These are phyloP conservation scores for Yarrowia sp. DNA, from an alignment of 805 yeast species.

Conservation along the genomic window DNA sequence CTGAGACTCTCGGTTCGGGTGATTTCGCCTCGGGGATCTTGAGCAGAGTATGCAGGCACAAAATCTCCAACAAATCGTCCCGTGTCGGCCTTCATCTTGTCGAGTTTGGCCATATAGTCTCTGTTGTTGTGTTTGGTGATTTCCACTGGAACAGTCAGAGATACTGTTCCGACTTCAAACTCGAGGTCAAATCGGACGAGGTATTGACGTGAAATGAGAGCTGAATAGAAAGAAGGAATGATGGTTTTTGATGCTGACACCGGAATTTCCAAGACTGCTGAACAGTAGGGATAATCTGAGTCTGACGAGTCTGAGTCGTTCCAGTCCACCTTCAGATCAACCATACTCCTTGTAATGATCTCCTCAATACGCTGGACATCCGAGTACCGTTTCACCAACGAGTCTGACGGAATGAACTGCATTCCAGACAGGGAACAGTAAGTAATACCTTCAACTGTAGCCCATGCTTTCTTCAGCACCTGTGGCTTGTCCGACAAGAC, in stretches of 20 bases:
- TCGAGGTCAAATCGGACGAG: conserved; percentile 19
- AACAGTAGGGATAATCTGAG: background rate
- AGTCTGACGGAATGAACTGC: conserved; percentile 24
- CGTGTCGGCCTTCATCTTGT: conserved; percentile 21
- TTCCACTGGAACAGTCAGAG: conserved; percentile 17
- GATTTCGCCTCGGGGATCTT: conserved; percentile 25
- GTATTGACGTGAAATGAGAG: conserved; percentile 29
- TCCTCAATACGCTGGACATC: conserved; percentile 26
- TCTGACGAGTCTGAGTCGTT: conserved; percentile 18
- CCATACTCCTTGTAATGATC: conserved; percentile 22
- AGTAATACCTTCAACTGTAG: conserved; percentile 16
- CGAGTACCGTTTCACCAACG: conserved; percentile 12
- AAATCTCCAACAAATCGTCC: conserved; percentile 27
- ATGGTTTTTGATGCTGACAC: conserved; percentile 7
- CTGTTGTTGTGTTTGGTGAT: conserved; percentile 34
- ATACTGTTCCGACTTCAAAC: conserved; percentile 8
- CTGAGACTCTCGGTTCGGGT: conserved; percentile 17
- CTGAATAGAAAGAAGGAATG: conserved; percentile 19
- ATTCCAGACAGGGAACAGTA: conserved; percentile 24
- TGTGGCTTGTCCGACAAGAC: conserved; percentile 21
- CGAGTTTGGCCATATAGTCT: conserved; percentile 24
- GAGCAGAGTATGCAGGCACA: conserved; percentile 29
- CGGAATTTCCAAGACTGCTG: conserved; percentile 5
- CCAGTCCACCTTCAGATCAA: conserved; percentile 8
- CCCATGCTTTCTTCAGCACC: conserved; percentile 19